Conservation (phyloP, 805 yeast genomes). For the Dipodascopsis uninucleata region DNA sequence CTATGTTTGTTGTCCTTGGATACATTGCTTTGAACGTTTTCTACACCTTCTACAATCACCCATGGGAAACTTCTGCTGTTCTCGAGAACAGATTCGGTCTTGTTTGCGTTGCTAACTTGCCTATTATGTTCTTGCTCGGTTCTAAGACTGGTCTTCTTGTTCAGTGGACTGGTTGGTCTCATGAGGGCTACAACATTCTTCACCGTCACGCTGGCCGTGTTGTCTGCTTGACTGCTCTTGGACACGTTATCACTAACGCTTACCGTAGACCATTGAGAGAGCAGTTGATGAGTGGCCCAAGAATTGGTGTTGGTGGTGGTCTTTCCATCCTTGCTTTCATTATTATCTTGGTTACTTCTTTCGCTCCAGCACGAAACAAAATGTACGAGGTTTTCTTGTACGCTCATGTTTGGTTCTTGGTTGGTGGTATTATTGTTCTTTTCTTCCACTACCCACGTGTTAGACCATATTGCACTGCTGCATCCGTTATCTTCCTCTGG, state of each 20-base stretch:
- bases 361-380: slow-evolving; percentile 28
- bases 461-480: slow-evolving; percentile 25
- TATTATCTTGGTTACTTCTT: slow-evolving; percentile 26
- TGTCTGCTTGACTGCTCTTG: slow-evolving; percentile 28
- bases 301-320: slow-evolving; percentile 26
- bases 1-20: slow-evolving; percentile 24
- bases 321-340: slow-evolving; percentile 24
- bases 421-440: slow-evolving; percentile 24
- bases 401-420: slow-evolving; percentile 28
- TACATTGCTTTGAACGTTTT: slow-evolving; percentile 26
- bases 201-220: slow-evolving; percentile 29
- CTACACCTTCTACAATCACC: slow-evolving; percentile 23
- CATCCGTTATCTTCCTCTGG: slow-evolving; percentile 27
- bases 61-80: slow-evolving; percentile 7
- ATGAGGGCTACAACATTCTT: slow-evolving; percentile 27
- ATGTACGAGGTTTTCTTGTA: slow-evolving; percentile 26
- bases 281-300: slow-evolving; percentile 21
- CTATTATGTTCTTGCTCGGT: slow-evolving; percentile 29
- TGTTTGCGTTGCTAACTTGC: slow-evolving; percentile 27
- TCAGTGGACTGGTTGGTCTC: slow-evolving; percentile 30
- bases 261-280: slow-evolving; percentile 15
- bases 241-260: slow-evolving; percentile 26
- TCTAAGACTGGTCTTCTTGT: slow-evolving; percentile 29
- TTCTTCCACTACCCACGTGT: slow-evolving; percentile 28
- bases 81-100: slow-evolving; percentile 28